phyloP scores from a whole-genome alignment of 768 basidiomycete species.

The Neoboletus subvelutipes region DNA sequence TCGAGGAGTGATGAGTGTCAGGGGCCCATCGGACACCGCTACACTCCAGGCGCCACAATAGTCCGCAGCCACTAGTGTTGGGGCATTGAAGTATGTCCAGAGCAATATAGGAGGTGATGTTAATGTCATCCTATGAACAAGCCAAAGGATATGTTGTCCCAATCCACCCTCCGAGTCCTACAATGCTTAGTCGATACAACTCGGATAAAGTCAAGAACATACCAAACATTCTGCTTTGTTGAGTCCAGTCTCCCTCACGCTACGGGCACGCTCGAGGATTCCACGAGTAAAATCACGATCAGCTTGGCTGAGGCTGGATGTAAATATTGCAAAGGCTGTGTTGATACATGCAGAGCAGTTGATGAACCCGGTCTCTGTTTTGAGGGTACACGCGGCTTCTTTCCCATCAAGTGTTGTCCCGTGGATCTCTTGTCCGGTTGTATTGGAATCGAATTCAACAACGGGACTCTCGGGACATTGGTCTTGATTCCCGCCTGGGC shows the following conservation, averaged over 20 bases:
- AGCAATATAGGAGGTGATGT: slow-evolving; percentile 55
- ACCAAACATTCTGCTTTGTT: slow-evolving; percentile 33
- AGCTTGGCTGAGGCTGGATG: slow-evolving; percentile 18
- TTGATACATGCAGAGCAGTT: slow-evolving; percentile 35
- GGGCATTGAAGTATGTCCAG: slow-evolving; percentile 63
- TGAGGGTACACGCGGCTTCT: slow-evolving; percentile 48
- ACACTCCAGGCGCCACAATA: slow-evolving; percentile 58
- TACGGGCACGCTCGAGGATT: slow-evolving; percentile 17
- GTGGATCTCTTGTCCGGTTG: slow-evolving; percentile 34
- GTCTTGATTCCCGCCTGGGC: slow-evolving; percentile 15
- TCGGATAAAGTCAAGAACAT: slow-evolving; percentile 14
- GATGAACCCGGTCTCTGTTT: slow-evolving; percentile 26
- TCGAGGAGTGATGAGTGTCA: slow-evolving; percentile 56
- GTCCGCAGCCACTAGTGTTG: slow-evolving; percentile 56
- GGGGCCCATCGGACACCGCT: slow-evolving; percentile 43
- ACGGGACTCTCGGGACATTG: slow-evolving; percentile 10
- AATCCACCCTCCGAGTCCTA: slow-evolving; percentile 16
- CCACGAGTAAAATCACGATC: slow-evolving; percentile 20
- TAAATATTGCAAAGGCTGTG: slow-evolving; percentile 19
- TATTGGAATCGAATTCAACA: slow-evolving; percentile 16
- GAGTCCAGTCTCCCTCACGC: slow-evolving; percentile 26
- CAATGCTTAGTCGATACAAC: slow-evolving; percentile 5
- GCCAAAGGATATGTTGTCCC: slow-evolving; percentile 27
- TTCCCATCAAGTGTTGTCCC: slow-evolving; percentile 42
- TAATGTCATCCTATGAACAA: slow-evolving; percentile 45